Evolutionary conservation across 1,284 basidiomycete species (phyloP), one percentile per base, ranked within the genome.

Genomic region (Fomitiporia mediterranea): DNA sequence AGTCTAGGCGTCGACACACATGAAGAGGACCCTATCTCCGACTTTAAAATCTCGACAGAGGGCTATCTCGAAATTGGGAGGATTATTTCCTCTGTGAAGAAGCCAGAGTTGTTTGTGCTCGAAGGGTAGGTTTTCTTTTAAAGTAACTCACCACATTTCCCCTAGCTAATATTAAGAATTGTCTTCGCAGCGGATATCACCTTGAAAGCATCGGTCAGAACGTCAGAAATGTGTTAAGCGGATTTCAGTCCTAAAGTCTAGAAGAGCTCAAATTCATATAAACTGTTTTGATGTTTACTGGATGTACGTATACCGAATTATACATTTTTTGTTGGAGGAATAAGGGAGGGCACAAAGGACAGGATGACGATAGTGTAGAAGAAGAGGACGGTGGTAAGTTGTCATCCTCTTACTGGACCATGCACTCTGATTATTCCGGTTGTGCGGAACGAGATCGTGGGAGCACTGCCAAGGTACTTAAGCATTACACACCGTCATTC

Each of bases 1-100:
- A 69, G 66, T 52, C 65, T 73, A 30, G 72, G 72, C 7, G 69
- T 72, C 25, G 72, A 74, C 60, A 73, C 72, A 2, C 71, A 66
- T 60, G 51, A 53, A 1, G 67, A 69, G 47, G 70, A 74, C 42
- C 70, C 70, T n/a, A 65, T 73, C 27, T 66, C 68, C 43, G 64
- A 68, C 28, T 72, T 74, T 60, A 59, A 63, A n/a, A 51, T 73
- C 48, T 68, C 69, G 8, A 58, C 59, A 2, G 60, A 59, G 5
- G 69, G 66, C 13, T 74, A 74, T 51, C 39, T 56, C 9, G 55
- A 59, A 21, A 70, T 73, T 19, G 70, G 72, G n/a, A 44, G 38
- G 28, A 48, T 64, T n/a, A 68, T 73, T 13, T 62, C 63, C 11
- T 44, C 48, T 15, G 17, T 69, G 0, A 49, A 52, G n/a, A 61